phyloP scores from a whole-genome alignment of 2,329 filamentous ascomycete species.

The Penicillium sclerotigenum region DNA sequence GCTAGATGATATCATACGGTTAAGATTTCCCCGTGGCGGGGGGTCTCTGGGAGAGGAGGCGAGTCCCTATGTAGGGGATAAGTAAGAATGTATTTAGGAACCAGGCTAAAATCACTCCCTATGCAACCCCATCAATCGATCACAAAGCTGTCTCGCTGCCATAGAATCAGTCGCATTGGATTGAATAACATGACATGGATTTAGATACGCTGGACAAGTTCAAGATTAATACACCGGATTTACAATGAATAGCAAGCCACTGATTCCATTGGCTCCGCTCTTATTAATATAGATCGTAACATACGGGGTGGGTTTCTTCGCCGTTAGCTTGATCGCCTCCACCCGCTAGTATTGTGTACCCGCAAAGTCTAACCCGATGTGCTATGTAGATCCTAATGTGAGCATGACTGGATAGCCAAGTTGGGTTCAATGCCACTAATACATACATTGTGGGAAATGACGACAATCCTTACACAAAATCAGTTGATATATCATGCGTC shows the following conservation, averaged over 20 bases:
- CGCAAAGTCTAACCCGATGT: slow-evolving; percentile 7
- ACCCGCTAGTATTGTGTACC: not conserved
- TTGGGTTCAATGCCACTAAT: not conserved
- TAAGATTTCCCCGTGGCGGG: not conserved
- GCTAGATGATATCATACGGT: not conserved
- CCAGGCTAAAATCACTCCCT: not conserved
- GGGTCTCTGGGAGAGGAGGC: not conserved
- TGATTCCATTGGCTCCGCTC: not conserved
- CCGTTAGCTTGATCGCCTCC: not conserved
- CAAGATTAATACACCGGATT: too few species aligned
- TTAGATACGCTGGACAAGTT: not conserved
- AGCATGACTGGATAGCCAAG: not conserved
- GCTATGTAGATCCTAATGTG: slow-evolving; percentile 9
- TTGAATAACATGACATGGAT: not conserved
- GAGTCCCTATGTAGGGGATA: not conserved
- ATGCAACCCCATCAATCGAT: not conserved
- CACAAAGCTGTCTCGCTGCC: not conserved
- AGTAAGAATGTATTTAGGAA: slow-evolving; percentile 38
- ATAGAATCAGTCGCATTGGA: not conserved
- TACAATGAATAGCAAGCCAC: not conserved
- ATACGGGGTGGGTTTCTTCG: not conserved
- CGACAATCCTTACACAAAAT: slow-evolving; percentile 1
- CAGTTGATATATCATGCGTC: slow-evolving; percentile 1
- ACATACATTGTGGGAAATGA: not conserved
- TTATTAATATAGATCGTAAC: not conserved